phyloP scores from a whole-genome alignment of 768 basidiomycete species.

The Macrolepiota fuliginosa region DNA sequence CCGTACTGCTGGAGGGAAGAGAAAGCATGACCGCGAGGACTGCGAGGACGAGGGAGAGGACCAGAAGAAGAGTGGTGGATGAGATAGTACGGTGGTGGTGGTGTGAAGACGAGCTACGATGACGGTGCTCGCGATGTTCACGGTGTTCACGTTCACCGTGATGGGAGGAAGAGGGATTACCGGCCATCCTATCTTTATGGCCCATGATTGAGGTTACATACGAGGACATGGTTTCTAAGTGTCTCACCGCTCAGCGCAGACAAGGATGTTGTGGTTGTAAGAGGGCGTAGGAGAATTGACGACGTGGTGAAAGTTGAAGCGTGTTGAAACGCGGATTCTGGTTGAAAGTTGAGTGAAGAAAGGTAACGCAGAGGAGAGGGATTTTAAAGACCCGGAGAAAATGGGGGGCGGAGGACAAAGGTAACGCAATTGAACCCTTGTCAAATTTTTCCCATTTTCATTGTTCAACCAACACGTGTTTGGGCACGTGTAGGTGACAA shows the following conservation, averaged over 20 bases:
- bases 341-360: constrained; percentile 18
- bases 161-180: constrained; percentile 71
- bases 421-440: constrained; percentile 22
- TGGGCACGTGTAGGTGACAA: constrained; percentile 25
- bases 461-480: constrained; percentile 51
- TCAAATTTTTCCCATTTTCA: constrained; percentile 37
- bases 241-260: constrained; percentile 62
- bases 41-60: constrained; percentile 81
- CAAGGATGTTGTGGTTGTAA: constrained; percentile 64
- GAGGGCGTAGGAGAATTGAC: constrained; percentile 44
- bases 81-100: constrained; percentile 86
- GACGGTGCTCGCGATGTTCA: constrained; percentile 49
- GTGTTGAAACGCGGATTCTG: constrained; percentile 20
- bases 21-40: constrained; percentile 92
- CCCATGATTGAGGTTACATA: constrained; percentile 14
- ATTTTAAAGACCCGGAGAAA: constrained; percentile 18
- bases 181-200: constrained; percentile 74
- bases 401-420: constrained; percentile 24
- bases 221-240: constrained; percentile 10
- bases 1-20: constrained; percentile 54
- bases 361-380: constrained; percentile 24
- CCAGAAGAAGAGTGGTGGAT: constrained; percentile 83
- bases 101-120: constrained; percentile 56
- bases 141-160: constrained; percentile 61
- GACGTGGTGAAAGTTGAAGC: constrained; percentile 53